Evolutionary conservation across 768 basidiomycete genomes (phyloP).

Genomic region (Crassisporium funariophilum): DNA sequence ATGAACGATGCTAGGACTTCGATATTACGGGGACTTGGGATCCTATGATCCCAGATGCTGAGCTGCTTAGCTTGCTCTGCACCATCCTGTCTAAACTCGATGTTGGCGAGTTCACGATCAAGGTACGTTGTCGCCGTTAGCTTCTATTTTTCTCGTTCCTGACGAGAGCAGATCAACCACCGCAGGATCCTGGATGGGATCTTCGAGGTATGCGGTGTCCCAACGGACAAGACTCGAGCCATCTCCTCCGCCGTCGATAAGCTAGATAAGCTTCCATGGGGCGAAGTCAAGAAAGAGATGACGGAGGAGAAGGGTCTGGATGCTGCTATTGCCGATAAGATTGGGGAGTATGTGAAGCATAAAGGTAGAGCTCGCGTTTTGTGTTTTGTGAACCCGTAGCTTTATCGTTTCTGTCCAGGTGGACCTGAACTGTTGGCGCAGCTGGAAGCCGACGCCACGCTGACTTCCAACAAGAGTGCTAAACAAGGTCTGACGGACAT

Average conservation of each 20-base stretch:
- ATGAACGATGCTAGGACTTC: conserved; percentile 75
- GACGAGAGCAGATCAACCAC: conserved; percentile 74
- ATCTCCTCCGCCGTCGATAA: conserved; percentile 99
- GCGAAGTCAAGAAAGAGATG: conserved; percentile 95
- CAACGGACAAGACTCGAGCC: conserved; percentile 81
- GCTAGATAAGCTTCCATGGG: conserved; percentile 95
- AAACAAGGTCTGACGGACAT: conserved; percentile 87
- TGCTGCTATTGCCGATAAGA: conserved; percentile 80
- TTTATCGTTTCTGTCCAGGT: conserved; percentile 49
- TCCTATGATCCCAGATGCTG: conserved; percentile 96
- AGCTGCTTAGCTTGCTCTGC: conserved; percentile 79
- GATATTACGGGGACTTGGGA: conserved; percentile 94
- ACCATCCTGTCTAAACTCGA: conserved; percentile 82
- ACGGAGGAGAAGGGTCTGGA: conserved; percentile 92
- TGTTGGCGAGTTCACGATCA: conserved; percentile 93
- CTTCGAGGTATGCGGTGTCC: conserved; percentile 95
- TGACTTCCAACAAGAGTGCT: conserved; percentile 74
- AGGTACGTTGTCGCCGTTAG: conserved; percentile 46
- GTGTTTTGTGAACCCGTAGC: not conserved
- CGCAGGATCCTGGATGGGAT: conserved; percentile 97
- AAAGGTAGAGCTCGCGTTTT: conserved; percentile 61
- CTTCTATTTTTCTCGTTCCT: not conserved
- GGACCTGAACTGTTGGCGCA: conserved; percentile 74
- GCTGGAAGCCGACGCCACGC: conserved; percentile 60
- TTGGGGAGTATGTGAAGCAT: conserved; percentile 95